Percentiles rank a stretch among this genome's conserved stretches.
Conservation (phyloP, 805 yeast genomes). For the Lachancea mirantina region DNA sequence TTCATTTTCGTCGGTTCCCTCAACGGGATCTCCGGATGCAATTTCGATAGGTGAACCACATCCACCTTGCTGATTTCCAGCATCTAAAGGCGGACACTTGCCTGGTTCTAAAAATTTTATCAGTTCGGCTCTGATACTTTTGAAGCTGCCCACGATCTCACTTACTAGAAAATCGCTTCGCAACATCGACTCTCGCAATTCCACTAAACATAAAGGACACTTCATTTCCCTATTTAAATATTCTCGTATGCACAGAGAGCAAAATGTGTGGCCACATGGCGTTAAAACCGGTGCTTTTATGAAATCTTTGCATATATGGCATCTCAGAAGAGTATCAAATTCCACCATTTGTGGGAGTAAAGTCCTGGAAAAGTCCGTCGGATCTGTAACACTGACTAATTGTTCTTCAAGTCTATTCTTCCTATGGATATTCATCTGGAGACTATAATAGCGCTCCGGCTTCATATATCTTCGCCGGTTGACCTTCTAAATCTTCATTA, state of each 20-base stretch:
- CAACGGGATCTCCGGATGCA: constrained; percentile 24
- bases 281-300: constrained; percentile 75
- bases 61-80: too few relatives aligned
- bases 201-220: constrained; percentile 76
- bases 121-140: constrained; percentile 35
- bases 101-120: constrained; percentile 25
- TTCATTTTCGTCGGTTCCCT: constrained; percentile 29
- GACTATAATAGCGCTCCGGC: too few relatives aligned
- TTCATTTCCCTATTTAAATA: constrained; percentile 49
- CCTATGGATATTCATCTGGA: too few relatives aligned
- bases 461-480: too few relatives aligned
- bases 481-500: too few relatives aligned
- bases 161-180: constrained; percentile 64
- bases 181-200: constrained; percentile 61
- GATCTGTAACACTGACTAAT: constrained; percentile 42
- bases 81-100: constrained; percentile 6
- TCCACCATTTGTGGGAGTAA: constrained; percentile 47
- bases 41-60: constrained; percentile 26
- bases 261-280: constrained; percentile 81
- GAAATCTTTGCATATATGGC: constrained; percentile 85
- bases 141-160: constrained; percentile 54
- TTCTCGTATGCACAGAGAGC: constrained; percentile 78
- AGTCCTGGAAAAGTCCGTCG: constrained; percentile 61
- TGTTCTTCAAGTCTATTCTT: constrained; percentile 4
- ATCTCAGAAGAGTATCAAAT: constrained; percentile 65